Percentiles rank a stretch among this genome's conserved stretches.
phyloP scores from a whole-genome alignment of 177 flowering plant genomes.

The Tripterygium wilfordii region DNA sequence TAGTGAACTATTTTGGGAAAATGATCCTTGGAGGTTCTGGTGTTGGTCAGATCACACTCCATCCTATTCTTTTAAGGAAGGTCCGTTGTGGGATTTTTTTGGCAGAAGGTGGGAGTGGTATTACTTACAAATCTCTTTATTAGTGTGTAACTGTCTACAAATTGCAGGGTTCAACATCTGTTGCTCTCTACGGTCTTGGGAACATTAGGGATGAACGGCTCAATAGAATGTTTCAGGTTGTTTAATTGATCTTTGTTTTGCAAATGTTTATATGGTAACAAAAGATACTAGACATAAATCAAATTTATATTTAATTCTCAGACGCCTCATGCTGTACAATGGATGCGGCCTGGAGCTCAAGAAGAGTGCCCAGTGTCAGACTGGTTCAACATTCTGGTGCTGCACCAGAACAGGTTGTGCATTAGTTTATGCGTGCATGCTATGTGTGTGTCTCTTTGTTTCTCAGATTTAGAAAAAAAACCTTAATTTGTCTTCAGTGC shows the following conservation, averaged over 20 bases:
- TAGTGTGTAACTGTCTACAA: neutral
- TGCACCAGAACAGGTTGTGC: slow-evolving; percentile 90
- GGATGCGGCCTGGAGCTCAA: slow-evolving; percentile 96
- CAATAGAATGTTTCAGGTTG: slow-evolving; percentile 98
- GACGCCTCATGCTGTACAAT: slow-evolving; percentile 99
- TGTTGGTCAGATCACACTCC: slow-evolving; percentile 90
- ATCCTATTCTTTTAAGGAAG: slow-evolving; percentile 89
- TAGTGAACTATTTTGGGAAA: slow-evolving; percentile 97
- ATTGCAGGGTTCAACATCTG: slow-evolving; percentile 85
- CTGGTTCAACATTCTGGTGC: slow-evolving; percentile 97
- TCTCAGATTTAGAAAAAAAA: neutral
- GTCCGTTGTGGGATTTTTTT: slow-evolving; percentile 27
- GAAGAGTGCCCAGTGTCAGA: slow-evolving; percentile 79
- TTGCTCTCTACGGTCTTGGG: slow-evolving; percentile 97
- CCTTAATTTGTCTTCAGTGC: too few relatives aligned
- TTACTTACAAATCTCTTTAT: neutral
- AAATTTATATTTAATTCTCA: slow-evolving; percentile 21
- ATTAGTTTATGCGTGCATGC: neutral
- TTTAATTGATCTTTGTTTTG: neutral
- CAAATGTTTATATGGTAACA: too few relatives aligned
- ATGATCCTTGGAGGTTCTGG: slow-evolving; percentile 98
- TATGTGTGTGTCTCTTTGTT: neutral
- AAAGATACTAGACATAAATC: too few relatives aligned
- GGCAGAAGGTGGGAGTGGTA: neutral
- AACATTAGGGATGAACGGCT: slow-evolving; percentile 97